Conservation (phyloP, 139 green algal genomes). For the Pycnococcus provasolii region DNA sequence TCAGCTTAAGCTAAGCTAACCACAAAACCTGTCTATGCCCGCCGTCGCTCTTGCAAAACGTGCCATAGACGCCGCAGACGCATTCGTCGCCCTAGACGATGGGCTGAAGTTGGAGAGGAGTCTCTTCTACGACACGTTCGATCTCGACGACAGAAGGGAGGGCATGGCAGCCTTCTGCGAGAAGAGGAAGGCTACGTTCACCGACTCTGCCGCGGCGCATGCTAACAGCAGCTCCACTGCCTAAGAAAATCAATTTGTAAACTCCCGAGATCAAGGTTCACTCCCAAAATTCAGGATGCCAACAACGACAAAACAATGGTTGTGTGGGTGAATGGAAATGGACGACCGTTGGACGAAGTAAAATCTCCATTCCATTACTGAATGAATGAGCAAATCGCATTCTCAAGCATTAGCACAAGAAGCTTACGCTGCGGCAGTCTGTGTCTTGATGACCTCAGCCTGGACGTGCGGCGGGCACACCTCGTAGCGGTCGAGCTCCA, state of each 20-base stretch:
- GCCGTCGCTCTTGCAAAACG: slow-evolving; percentile 46
- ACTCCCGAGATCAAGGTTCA: too few relatives aligned
- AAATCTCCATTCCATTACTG: too few relatives aligned
- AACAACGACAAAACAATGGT: too few relatives aligned
- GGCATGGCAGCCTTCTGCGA: slow-evolving; percentile 58
- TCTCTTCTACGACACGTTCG: slow-evolving; percentile 40
- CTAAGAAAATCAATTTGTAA: too few relatives aligned
- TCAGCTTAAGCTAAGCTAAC: too few relatives aligned
- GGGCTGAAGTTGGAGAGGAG: slow-evolving; percentile 16
- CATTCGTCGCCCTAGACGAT: slow-evolving; percentile 11
- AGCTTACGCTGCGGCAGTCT: not conserved
- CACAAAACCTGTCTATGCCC: slow-evolving; percentile 15
- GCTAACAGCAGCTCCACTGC: too few relatives aligned
- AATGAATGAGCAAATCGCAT: too few relatives aligned
- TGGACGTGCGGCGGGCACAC: slow-evolving; percentile 89
- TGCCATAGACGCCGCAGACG: slow-evolving; percentile 36
- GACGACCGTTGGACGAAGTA: too few relatives aligned
- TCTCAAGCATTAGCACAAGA: too few relatives aligned
- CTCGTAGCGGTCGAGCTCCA: slow-evolving; percentile 84
- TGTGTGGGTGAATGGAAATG: too few relatives aligned
- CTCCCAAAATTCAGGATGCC: too few relatives aligned
- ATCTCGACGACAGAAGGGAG: slow-evolving; percentile 48
- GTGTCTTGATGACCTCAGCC: slow-evolving; percentile 49
- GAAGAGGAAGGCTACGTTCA: slow-evolving; percentile 44
- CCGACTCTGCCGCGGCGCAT: too few relatives aligned